Percentiles rank a stretch among this genome's conserved stretches.
Conservation (phyloP, 2,329 filamentous ascomycete species). For the Exophiala spinifera region DNA sequence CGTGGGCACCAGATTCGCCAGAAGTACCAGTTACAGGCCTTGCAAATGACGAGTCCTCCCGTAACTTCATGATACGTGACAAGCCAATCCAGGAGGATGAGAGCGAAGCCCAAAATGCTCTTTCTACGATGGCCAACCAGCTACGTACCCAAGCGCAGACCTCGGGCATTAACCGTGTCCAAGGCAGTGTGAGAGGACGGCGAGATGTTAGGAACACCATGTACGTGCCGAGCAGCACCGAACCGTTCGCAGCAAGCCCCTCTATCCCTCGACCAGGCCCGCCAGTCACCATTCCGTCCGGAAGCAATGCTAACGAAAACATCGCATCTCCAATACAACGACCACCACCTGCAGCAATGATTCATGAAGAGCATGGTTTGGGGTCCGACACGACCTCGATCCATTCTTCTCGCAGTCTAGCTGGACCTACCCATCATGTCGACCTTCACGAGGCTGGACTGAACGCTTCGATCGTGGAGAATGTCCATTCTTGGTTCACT, state of each 20-base stretch:
- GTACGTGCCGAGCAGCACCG: constrained; percentile 60
- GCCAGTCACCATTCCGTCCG: constrained; percentile 16
- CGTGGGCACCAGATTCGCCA: constrained; percentile 33
- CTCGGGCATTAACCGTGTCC: constrained; percentile 60
- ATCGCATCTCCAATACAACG: constrained; percentile 28
- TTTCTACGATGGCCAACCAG: constrained; percentile 50
- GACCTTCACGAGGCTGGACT: constrained; percentile 77
- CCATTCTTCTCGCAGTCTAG: constrained; percentile 72
- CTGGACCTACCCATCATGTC: constrained; percentile 71
- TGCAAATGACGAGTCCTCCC: constrained; percentile 38
- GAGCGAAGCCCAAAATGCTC: constrained; percentile 46
- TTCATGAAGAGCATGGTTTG: constrained; percentile 59
- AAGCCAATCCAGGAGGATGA: constrained; percentile 51
- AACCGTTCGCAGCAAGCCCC: constrained; percentile 26
- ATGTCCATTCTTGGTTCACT: constrained; percentile 80
- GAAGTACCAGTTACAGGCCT: constrained; percentile 36
- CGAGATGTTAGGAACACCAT: constrained; percentile 90
- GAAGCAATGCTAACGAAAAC: constrained; percentile 37
- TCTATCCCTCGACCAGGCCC: constrained; percentile 28
- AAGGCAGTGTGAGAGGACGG: constrained; percentile 78
- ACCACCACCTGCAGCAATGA: constrained; percentile 47
- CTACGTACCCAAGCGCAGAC: constrained; percentile 47
- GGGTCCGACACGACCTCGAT: constrained; percentile 87
- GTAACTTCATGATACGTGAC: constrained; percentile 49
- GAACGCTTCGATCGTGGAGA: constrained; percentile 87